phyloP scores from a whole-genome alignment of 768 basidiomycete species.

The Rhizopogon vulgaris region DNA sequence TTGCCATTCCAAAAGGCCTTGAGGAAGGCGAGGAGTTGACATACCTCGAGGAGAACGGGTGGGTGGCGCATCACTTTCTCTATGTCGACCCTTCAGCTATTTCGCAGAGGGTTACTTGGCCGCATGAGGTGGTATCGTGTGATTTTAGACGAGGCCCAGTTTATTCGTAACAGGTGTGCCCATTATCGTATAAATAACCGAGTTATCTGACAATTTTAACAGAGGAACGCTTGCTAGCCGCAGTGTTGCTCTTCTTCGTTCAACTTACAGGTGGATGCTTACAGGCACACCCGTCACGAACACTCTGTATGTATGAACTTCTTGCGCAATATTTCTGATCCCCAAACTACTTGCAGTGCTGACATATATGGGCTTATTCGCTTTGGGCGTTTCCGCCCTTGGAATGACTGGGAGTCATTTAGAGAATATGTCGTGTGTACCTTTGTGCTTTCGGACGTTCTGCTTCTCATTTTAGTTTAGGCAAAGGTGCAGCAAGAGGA shows the following conservation, averaged over 20 bases:
- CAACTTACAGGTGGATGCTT: slow-evolving; percentile 72
- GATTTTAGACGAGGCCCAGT: slow-evolving; percentile 76
- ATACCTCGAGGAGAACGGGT: slow-evolving; percentile 49
- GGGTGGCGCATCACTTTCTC: slow-evolving; percentile 5
- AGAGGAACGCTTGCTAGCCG: slow-evolving; percentile 54
- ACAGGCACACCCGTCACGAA: slow-evolving; percentile 76
- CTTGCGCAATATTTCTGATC: neutral
- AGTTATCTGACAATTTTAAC: neutral
- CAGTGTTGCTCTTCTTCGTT: slow-evolving; percentile 51
- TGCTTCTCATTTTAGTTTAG: slow-evolving; percentile 20
- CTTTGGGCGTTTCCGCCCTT: slow-evolving; percentile 63
- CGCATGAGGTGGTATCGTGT: slow-evolving; percentile 61
- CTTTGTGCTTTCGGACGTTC: neutral
- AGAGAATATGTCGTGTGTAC: slow-evolving; percentile 45
- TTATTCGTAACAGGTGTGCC: slow-evolving; percentile 56
- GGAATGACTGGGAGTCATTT: slow-evolving; percentile 69
- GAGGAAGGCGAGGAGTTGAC: slow-evolving; percentile 40
- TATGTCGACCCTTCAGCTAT: neutral
- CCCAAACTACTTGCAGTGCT: slow-evolving; percentile 30
- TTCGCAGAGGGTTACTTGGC: slow-evolving; percentile 51
- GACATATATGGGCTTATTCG: slow-evolving; percentile 69
- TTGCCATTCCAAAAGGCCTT: slow-evolving; percentile 43
- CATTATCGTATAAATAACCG: neutral
- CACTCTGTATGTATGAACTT: slow-evolving; percentile 39
- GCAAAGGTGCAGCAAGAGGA: slow-evolving; percentile 48